Evolutionary conservation across 306 rosid species (phyloP).

Genomic region (Ormosia semicastrata): DNA sequence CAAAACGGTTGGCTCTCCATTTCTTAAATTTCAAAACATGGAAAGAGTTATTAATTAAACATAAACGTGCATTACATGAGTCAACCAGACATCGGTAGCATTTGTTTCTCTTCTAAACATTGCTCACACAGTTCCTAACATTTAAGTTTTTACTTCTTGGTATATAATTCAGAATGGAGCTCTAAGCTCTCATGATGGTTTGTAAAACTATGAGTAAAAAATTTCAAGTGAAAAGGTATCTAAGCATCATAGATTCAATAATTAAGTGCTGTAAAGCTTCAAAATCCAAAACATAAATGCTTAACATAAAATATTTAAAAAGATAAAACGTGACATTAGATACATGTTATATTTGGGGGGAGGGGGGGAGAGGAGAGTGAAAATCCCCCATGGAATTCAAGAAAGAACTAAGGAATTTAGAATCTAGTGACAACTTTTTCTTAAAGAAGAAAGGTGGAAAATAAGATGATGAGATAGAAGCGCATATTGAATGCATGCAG

Average conservation of each 20-base stretch:
- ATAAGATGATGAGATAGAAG: not conserved
- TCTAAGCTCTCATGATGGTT: not conserved
- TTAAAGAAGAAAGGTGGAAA: not conserved
- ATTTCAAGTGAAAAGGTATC: not conserved
- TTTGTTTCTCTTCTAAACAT: constrained; percentile 15
- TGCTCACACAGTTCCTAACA: constrained; percentile 1
- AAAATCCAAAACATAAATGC: not conserved
- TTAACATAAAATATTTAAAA: not conserved
- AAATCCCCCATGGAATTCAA: constrained; percentile 19
- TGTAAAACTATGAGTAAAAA: not conserved
- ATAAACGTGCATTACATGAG: not conserved
- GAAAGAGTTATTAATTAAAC: not conserved
- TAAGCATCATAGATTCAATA: not conserved
- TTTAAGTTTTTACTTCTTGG: not conserved
- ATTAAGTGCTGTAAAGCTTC: not conserved
- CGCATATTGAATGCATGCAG: not conserved
- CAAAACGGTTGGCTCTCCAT: constrained; percentile 23
- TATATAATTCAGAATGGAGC: constrained; percentile 2
- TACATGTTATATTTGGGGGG: not conserved
- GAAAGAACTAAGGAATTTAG: not conserved
- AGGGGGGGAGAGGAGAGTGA: not conserved
- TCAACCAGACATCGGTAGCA: not conserved
- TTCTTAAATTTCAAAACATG: constrained; percentile 18
- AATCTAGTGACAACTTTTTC: not conserved
- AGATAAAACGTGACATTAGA: not conserved